phyloP scores from a whole-genome alignment of 345 rosid genomes.

The Luvunga scandens region DNA sequence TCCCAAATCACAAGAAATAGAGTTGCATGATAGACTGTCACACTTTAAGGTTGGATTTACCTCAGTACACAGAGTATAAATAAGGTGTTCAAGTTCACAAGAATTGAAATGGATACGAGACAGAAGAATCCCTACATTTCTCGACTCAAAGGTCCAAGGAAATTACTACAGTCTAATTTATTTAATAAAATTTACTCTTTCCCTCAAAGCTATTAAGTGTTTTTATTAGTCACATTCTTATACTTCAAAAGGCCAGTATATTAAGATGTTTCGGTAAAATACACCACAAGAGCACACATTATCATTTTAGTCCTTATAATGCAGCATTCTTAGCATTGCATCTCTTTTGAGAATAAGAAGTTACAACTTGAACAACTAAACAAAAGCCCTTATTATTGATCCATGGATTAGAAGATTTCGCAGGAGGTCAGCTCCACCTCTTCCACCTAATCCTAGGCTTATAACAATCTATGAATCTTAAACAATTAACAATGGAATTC shows the following conservation, averaged over 20 bases:
- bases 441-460: neutral
- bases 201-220: neutral
- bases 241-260: neutral
- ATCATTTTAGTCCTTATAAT: neutral
- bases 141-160: neutral
- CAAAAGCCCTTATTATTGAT: neutral
- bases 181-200: too few species aligned
- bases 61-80: neutral
- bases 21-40: neutral
- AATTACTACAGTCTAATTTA: neutral
- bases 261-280: neutral
- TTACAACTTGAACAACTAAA: neutral
- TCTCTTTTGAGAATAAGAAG: neutral
- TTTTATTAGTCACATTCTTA: neutral
- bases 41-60: neutral
- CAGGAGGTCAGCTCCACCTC: neutral
- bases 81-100: neutral
- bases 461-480: neutral
- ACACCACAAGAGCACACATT: neutral
- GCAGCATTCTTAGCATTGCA: neutral
- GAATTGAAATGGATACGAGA: neutral
- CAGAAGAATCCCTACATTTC: neutral
- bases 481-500: neutral
- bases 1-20: neutral
- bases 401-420: neutral